Evolutionary conservation across 176 grass and related monocot species (phyloP), one percentile per base, ranked within the genome.

Genomic region (Poa annua): DNA sequence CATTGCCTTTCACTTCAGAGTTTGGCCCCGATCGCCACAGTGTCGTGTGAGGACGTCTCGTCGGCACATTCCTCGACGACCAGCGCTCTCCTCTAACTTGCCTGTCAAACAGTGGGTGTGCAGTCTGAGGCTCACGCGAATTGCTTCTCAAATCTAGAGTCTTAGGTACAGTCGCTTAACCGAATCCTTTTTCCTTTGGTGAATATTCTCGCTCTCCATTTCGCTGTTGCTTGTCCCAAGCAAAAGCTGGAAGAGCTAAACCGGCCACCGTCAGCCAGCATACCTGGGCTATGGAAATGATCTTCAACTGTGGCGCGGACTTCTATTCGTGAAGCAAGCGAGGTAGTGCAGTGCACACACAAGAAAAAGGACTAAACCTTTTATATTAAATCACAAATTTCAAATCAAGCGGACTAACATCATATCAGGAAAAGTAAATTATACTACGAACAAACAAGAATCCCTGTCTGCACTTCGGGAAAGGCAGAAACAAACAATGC

Each of bases 311-410:
- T 11, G 26, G 7, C 36, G 21, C 14, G 39, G 60, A 32, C 6
- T 55, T 55, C 20, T 55, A 76, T 45, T 45, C 44, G 44, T 45
- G 44, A 48, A 48, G 45, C 45, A 3, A 56, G 75, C 54, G 16
- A 75, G 76, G 4, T 45, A 7, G 17, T 71, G 22, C 44, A 7
- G 17, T 71, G 22, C 44, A 14, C 20, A 59, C 42, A 64, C 72
- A 57, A 17, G 56, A 49, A 6, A 6, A 64, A 86, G 82, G 76
- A 20, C 72, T 72, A 71, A 51, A 39, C 10, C 20, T 48, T 86
- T 77, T 72, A 72, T 77, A 77, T 74, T 81, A 59, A 59, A 52
- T 83, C 84, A 35, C 29, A 90, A 68, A 75, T 75, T 79, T 22
- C 34, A 45, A 70, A 84, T 84, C 75, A 54, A 62, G 29, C 20